Evolutionary conservation across 2,329 filamentous ascomycete species (phyloP), one percentile per base, ranked within the genome.

Genomic region (Dryadomyces quercivorus): DNA sequence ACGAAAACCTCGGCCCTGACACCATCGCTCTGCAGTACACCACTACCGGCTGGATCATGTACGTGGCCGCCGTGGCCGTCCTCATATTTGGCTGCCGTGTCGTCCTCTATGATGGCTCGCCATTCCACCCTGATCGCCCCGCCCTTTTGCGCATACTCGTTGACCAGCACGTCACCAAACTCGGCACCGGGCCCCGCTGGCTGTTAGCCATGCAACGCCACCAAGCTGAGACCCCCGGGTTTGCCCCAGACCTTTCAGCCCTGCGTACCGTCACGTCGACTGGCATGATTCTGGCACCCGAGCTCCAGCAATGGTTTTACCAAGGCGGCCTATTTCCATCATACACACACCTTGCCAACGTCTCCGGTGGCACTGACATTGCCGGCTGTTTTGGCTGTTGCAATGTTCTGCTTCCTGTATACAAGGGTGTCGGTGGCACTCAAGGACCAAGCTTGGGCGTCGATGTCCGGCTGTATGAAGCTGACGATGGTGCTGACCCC

Each of bases 41-140:
- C 1, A 85, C 82, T 0, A 89, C 85, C 0, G 85, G 86, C 0
- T 94, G 88, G 88, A 93, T 95, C 68, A 94, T 95, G 88, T 93
- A 92, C 64, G 71, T 90, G 9, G 69, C 74, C 2, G 78, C 76
- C 42, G 72, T 88, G 0, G 72, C 75, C 20, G 71, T 74, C 4
- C 71, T 92, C 8, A 61, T 85, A 1, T 69, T 74, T 43, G 86
- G 87, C 8, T 73, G 75, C 0, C 75, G 80, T 6, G 72, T 77
- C 1, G 67, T 94, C 1, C 71, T 92, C n/a, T 94, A 94, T 65
- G 88, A 94, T 63, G 89, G 88, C 3, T 88, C 83, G 9, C 88
- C 88, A 0, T 89, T 94, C 66, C 69, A 82, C 48, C 88, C 88
- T 0, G 80, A 87, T 58, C 70, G 81, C 1, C 75, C 70, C 18